Evolutionary conservation across 2,329 filamentous ascomycete genomes (phyloP), one percentile per base, ranked within the genome.

Genomic region (Diaporthe sp.): DNA sequence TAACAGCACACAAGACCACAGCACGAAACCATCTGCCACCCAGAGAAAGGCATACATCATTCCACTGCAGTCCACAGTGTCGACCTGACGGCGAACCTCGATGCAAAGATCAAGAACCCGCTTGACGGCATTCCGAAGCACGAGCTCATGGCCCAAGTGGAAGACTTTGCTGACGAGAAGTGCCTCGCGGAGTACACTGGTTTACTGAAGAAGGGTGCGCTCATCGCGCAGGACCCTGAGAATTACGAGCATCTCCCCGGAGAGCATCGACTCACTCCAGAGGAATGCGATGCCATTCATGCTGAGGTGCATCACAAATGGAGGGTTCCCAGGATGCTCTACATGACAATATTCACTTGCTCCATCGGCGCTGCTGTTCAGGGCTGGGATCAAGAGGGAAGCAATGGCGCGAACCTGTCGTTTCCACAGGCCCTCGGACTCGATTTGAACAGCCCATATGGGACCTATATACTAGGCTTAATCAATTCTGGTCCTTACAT

Each of bases 271-370:
- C 78, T 85, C 1, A 73, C 76, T 3, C 79, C 80, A 0, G 77
- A 79, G 89, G 92, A 94, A 79, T 89, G 92, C 72, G 84, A 86
- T n/a, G 86, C 86, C n/a, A 86, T 96, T 27, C 85, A 86, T 63
- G 85, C 91, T 73, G 93, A 94, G 81, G 85, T 89, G 39, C 84
- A 90, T n/a, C 92, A 94, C 86, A 92, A 91, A 79, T 94, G 92
- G 91, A 86, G 88, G 73, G 87, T 92, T 50, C 91, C 92, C 0
- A 85, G 78, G 78, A 87, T 88, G 63, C 85, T 94, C 17, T 92
- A 91, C 82, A 86, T 92, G 76, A 93, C 86, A 56, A 85, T 87
- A 78, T 81, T 85, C 30, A 85, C 89, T 77, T 88, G 87, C 78
- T 87, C 88, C 3, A 82, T 90, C 35, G 88, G 87, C 3, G 88